Evolutionary conservation across 2,329 filamentous ascomycete genomes (phyloP).

Genomic region (Neofusicoccum umdonicola): DNA sequence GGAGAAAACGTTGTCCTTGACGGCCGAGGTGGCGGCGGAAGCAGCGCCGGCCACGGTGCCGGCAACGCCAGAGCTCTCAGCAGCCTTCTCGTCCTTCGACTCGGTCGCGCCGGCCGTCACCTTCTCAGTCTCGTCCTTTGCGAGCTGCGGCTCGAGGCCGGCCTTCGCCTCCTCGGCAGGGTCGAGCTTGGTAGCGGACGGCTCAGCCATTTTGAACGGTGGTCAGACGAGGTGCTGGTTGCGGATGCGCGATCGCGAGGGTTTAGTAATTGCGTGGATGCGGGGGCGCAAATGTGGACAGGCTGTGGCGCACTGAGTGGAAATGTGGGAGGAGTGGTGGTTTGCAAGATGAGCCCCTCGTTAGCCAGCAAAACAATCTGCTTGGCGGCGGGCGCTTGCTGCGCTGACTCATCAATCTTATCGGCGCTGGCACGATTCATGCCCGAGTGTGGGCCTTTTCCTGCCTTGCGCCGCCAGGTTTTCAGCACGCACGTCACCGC

Average conservation of each 20-base stretch:
- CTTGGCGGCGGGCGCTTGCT: constrained; percentile 11
- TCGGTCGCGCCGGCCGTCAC: constrained; percentile 41
- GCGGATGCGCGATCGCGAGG: constrained; percentile 3
- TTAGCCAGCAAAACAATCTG: constrained; percentile 13
- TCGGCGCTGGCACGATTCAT: constrained; percentile 5
- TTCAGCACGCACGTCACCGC: too few relatives aligned
- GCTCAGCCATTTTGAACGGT: constrained; percentile 24
- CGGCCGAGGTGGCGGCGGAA: constrained; percentile 35
- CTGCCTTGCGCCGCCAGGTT: background rate
- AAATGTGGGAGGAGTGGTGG: constrained; percentile 14
- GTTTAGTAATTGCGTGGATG: background rate
- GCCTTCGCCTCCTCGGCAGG: constrained; percentile 39
- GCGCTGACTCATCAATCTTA: constrained; percentile 1
- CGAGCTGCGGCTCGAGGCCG: constrained; percentile 40
- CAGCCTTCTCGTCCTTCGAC: constrained; percentile 52
- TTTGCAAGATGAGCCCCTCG: constrained; percentile 14
- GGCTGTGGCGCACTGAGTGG: background rate
- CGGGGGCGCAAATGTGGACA: background rate
- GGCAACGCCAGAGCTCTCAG: constrained; percentile 23
- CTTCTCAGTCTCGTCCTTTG: constrained; percentile 44
- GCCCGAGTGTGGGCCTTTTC: background rate
- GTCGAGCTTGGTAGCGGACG: constrained; percentile 41
- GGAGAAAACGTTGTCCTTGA: constrained; percentile 72
- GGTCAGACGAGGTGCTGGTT: background rate
- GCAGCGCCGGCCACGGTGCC: constrained; percentile 40